A percentile compares a stretch with the other conserved stretches of the same genome.
Conservation (phyloP, 257 asterid species). For the Vinca minor region DNA sequence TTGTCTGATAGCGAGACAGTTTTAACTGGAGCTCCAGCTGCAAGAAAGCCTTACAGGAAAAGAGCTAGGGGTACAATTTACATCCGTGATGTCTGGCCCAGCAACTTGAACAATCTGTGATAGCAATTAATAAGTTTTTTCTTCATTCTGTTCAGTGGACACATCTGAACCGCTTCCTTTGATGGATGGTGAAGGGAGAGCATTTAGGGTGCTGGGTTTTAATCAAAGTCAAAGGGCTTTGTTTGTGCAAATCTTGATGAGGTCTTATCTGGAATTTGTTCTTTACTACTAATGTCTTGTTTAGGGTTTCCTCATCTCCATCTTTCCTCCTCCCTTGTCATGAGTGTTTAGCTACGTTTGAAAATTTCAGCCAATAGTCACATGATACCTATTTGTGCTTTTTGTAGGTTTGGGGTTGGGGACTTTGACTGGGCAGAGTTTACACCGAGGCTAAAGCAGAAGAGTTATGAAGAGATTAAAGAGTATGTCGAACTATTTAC, state of each 20-base stretch:
- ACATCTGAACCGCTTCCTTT: slow-evolving; percentile 68
- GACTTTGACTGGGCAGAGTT: slow-evolving; percentile 85
- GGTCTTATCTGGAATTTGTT: slow-evolving; percentile 34
- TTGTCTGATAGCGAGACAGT: slow-evolving; percentile 74
- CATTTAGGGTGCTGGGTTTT: slow-evolving; percentile 78
- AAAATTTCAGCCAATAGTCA: neutral
- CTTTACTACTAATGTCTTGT: slow-evolving; percentile 13
- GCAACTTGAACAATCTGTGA: neutral
- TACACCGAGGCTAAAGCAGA: slow-evolving; percentile 75
- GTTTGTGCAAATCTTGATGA: slow-evolving; percentile 86
- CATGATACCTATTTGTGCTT: neutral
- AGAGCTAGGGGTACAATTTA: slow-evolving; percentile 60
- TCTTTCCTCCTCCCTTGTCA: neutral
- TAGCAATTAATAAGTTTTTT: slow-evolving; percentile 13
- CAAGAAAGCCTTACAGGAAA: slow-evolving; percentile 54
- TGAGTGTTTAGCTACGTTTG: no score
- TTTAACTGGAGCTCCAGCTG: slow-evolving; percentile 51
- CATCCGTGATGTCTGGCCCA: slow-evolving; percentile 2
- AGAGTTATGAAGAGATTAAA: slow-evolving; percentile 58
- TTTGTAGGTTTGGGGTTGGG: slow-evolving; percentile 73
- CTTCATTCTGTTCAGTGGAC: slow-evolving; percentile 38
- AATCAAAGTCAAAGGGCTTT: slow-evolving; percentile 82
- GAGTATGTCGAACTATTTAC: slow-evolving; percentile 46
- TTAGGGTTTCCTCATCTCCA: slow-evolving; percentile 8
- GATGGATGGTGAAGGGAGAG: slow-evolving; percentile 96